Evolutionary conservation across 108 stramenopile genomes (phyloP).

Genomic region (Pseudonitzschia multiseries): DNA sequence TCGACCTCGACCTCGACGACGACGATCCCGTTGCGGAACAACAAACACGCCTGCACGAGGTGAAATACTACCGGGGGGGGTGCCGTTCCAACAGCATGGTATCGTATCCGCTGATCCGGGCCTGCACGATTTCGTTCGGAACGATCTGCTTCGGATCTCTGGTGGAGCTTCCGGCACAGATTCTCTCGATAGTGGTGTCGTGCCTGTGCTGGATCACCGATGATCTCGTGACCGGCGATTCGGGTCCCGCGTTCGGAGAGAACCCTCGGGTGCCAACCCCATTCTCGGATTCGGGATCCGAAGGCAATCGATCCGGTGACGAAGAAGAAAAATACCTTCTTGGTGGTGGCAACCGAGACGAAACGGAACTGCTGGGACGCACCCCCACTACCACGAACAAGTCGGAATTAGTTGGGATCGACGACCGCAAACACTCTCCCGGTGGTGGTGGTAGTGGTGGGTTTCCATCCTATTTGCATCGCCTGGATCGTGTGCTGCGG

Average conservation of each 20-base stretch:
- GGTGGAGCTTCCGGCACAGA: slow-evolving; percentile 26
- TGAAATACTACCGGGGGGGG: neutral
- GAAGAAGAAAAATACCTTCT: neutral
- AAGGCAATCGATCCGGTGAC: neutral
- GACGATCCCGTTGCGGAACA: neutral
- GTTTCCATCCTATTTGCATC: neutral
- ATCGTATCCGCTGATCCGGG: slow-evolving; percentile 45
- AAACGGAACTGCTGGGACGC: neutral
- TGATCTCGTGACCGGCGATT: slow-evolving; percentile 32
- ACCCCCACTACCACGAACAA: too few species aligned
- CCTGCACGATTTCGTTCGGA: slow-evolving; percentile 53
- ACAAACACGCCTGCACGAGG: neutral
- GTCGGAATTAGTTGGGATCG: neutral
- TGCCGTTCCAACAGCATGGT: neutral
- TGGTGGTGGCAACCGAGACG: neutral
- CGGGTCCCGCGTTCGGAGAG: slow-evolving; percentile 15
- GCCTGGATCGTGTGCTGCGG: slow-evolving; percentile 18
- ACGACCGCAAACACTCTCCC: neutral
- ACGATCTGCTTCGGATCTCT: slow-evolving; percentile 73
- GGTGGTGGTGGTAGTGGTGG: too few species aligned
- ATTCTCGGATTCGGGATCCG: too few species aligned
- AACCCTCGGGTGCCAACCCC: too few species aligned
- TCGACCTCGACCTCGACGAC: neutral
- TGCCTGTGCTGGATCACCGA: slow-evolving; percentile 19
- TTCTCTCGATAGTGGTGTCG: slow-evolving; percentile 1